Base-by-base conservation (phyloP, 352 stramenopile species). In the Salisapilia sapeloensis region DNA sequence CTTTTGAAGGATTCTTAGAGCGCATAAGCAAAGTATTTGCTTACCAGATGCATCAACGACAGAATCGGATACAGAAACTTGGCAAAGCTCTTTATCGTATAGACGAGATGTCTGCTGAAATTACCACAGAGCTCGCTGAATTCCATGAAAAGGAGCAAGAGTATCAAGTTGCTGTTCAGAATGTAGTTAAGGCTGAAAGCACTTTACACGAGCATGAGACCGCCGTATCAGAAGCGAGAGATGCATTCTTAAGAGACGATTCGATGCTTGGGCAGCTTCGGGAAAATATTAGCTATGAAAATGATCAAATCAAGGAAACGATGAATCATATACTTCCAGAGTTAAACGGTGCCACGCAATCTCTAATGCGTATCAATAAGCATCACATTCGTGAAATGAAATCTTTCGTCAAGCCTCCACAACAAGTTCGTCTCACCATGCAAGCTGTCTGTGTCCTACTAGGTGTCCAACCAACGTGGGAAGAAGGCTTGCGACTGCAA, bases 341-440 rank as follows among this genome's bases (percentile, higher is more conserved):
- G 6, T 40, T 84, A 0, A 33, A 55, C 6, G 51, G 60, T 20
- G 67, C 67, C 1, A 84, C 57, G 0, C 55, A 66, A 20, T 62
- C 67, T 24, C 43, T 84, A 1, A 57, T 59, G 8, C 63, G 78
- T 29, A 84, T 84, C 41, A 77, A 78, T 48, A 84, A 81, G 36
- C 52, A 76, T 29, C 64, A 81, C 29, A 84, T 83, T 33, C 72
- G 67, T 9, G 67, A 83, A 38, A 74, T 83, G 59, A 80, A 80
- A 38, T 80, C 63, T 13, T 80, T 83, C 33, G 72, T 61, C 14
- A 74, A 70, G 8, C 67, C 67, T 0, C 67, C 67, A 0, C 64
- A 83, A 27, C 48, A 80, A 3, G 67, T 83, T 18, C 61, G 67
- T 1, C 47, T 83, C n/a, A 64, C 51, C 6, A 83, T 83, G 67